Base-by-base conservation (phyloP, 129 eudicot species). In the Pittosporum tobira region DNA sequence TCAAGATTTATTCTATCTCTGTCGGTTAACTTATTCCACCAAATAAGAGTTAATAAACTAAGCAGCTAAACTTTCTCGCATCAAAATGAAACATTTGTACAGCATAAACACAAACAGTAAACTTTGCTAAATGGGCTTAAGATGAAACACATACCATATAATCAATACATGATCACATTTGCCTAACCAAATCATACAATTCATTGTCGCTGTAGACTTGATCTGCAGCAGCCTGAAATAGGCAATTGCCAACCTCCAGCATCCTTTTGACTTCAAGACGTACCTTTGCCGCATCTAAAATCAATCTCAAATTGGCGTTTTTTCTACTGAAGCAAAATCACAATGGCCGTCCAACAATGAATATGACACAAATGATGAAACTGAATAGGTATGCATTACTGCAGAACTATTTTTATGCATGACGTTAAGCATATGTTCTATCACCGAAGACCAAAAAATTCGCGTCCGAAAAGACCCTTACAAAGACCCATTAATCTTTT, bases 221-320 rank as follows among this genome's bases (percentile, higher is more conserved):
- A 81, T 93, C 99, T 50, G 99, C 99, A 74, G 87, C 93, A 61
- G 96, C 99, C 70, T 96, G 90, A 64, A 93, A 93, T 34, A 93
- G 79, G 49, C 99, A 93, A 63, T 93, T 93, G 27, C 99, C 99
- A 79, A 87, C 99, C 57, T 74, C 96, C 42, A 75, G 30, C 99
- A 93, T 93, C 79, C 95, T 79, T 72, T 73, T 93, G 47, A 93
- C 99, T 74, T 93, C 96, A 57, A 81, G 78, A 45, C n/a, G n/a
- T n/a, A n/a, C 99, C 99, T 73, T 88, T 81, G 6, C 77, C 68
- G 7, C 96, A 68, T 72, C 99, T 77, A 22, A 93, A 75, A 65
- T 93, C 99, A 60, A 87, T 71, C 85, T 83, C 99, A 73, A 93
- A 93, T 71, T 81, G 99, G 44, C 78, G 84, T 59, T 93, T 96